Evolutionary conservation across 768 basidiomycete species (phyloP), one percentile per base, ranked within the genome.

Genomic region (button mushroom (Agaricus bisporus)): DNA sequence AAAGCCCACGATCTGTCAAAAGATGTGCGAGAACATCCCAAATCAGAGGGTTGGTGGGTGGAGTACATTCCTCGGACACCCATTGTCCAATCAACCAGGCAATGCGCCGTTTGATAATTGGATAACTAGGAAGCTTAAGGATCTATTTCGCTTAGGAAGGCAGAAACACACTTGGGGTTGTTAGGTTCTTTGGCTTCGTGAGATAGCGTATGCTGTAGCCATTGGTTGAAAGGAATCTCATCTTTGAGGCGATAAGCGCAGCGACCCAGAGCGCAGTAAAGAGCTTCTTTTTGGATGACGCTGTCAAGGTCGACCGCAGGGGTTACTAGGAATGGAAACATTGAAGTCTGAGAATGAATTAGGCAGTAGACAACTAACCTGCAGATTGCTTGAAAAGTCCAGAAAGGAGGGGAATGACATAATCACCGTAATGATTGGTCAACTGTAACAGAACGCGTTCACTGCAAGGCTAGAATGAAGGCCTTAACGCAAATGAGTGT

Each of bases 11-110:
- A 57, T 88, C 85, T 56, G 76, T 74, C 46, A 98, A 66, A 20
- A 98, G 77, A 63, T 90, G 83, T 7, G 88, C 73, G 0, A 98
- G 74, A 28, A 93, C 77, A 57, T 90, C 79, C 91, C 93, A 98
- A 26, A 94, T 71, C 49, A 75, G 69, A 2, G 80, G 71, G 56
- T 86, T 81, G 43, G 80, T 80, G 1, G 82, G 75, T 12, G 77
- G 71, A 17, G 77, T 68, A 57, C 82, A 83, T 54, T 79, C 76
- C 44, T 92, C 87, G 12, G 81, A 73, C 32, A 92, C 77, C 88
- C 91, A 93, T 75, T 85, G 88, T 22, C 95, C 94, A 43, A 98
- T 79, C 4, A 98, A 72, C 93, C 94, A 97, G 1, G 95, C 93
- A 58, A 98, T 88, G 29, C 95, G 81, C n/a, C 93, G 82, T 67